Evolutionary conservation across 768 basidiomycete species (phyloP), one percentile per base, ranked within the genome.

Genomic region (Suillus clintonianus): DNA sequence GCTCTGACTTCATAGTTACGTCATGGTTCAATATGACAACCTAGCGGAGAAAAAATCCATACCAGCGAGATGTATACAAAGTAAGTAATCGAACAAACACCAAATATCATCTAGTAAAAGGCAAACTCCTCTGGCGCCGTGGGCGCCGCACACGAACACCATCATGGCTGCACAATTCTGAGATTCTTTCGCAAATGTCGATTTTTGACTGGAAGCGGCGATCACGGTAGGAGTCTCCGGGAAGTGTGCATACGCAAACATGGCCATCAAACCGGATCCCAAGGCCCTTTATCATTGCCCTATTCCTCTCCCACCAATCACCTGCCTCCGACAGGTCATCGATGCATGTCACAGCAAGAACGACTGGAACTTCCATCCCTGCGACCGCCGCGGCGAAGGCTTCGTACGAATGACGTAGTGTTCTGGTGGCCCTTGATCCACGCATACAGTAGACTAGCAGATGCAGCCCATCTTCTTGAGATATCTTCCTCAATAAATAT

Each of bases 341-440:
- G 5, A 82, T 71, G 47, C 78, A 72, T 14, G 80, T 82, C 19
- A 82, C 54, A 7, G 67, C 78, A 10, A 82, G 59, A 14, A 79
- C 71, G 48, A 78, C 74, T 1, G 81, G 80, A n/a, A 76, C 73
- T 24, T 68, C 60, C 10, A 69, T 41, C 39, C 59, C 70, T 60
- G 79, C 78, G 8, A 79, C 74, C 5, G 78, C 62, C 19, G 69
- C 65, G 32, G 73, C 67, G 57, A 82, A 78, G 0, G 7, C 50
- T 7, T 51, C 67, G 62, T 76, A 76, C 6, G 59, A 60, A 1
- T n/a, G 60, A 3, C 47, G 48, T 58, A 74, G 61, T 62, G 48
- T 48, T 27, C 30, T n/a, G 50, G 55, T 56, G 47, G 63, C 65
- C 62, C 73, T 72, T 32, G 48, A 42, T 19, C 70, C 72, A 19